These are phyloP conservation scores for Boletus semigastroideus DNA, from an alignment of 1,284 basidiomycete species.

Conservation along the genomic window DNA sequence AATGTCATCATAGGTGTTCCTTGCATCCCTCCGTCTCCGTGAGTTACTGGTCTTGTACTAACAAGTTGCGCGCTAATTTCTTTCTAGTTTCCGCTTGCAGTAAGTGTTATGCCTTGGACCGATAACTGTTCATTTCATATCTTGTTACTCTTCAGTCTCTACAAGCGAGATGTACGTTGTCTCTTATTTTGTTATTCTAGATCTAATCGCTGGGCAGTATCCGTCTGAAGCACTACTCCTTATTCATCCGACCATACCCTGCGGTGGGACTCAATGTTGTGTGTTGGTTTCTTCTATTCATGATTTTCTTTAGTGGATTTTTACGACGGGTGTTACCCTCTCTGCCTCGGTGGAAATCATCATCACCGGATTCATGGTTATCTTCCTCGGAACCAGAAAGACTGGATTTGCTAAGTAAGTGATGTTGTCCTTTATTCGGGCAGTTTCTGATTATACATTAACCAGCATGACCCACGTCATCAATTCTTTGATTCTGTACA, in stretches of 20 bases:
- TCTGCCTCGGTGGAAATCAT: constrained; percentile 51
- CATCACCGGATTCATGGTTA: constrained; percentile 49
- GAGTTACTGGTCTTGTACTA: constrained; percentile 13
- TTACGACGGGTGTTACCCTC: constrained; percentile 52
- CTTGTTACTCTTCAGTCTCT: constrained; percentile 23
- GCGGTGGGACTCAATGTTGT: constrained; percentile 12
- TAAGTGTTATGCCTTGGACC: constrained; percentile 8
- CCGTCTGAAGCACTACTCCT: constrained; percentile 28
- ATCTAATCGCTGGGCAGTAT: constrained; percentile 15
- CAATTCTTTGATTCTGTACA: constrained; percentile 50
- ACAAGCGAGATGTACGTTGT: constrained; percentile 31
- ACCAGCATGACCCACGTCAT: constrained; percentile 49
- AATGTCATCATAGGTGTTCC: constrained; percentile 18
- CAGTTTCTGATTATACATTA: constrained; percentile 1
- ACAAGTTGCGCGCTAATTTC: constrained; percentile 1
- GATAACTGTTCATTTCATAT: background rate
- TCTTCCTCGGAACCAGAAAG: constrained; percentile 46
- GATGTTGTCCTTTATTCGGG: fast-evolving
- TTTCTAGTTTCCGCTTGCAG: constrained; percentile 30
- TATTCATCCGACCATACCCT: constrained; percentile 33
- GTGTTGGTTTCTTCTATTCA: background rate
- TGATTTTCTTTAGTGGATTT: constrained; percentile 41
- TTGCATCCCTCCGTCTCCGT: constrained; percentile 35
- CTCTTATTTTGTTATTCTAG: background rate
- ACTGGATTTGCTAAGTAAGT: constrained; percentile 40